Evolutionary conservation across 169 alveolate species (phyloP).

Genomic region (Babesia microti): DNA sequence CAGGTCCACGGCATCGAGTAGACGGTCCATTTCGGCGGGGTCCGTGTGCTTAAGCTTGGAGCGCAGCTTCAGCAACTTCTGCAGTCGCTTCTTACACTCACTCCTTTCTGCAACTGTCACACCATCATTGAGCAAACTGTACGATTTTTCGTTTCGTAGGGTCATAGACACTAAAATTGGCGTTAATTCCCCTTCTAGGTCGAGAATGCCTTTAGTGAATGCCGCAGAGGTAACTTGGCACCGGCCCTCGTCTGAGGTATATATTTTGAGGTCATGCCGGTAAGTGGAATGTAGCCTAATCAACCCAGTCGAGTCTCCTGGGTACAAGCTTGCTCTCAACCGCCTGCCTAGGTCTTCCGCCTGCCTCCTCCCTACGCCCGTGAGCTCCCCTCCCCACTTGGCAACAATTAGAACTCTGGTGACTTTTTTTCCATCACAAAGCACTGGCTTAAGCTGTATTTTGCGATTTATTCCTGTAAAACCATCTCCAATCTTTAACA

Average conservation of each 20-base stretch:
- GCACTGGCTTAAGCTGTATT: slow-evolving; percentile 80
- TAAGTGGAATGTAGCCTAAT: slow-evolving; percentile 91
- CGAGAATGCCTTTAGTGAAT: slow-evolving; percentile 91
- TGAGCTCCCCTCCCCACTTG: slow-evolving; percentile 98
- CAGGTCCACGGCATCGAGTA: no score
- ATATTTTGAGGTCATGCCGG: slow-evolving; percentile 94
- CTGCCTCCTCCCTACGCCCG: slow-evolving; percentile 85
- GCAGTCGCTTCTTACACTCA: slow-evolving; percentile 38
- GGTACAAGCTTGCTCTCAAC: slow-evolving; percentile 77
- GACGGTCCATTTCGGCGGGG: slow-evolving; percentile 15
- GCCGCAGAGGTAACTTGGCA: slow-evolving; percentile 97
- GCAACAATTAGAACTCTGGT: slow-evolving; percentile 79
- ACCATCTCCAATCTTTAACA: slow-evolving; percentile 82
- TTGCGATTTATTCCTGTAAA: slow-evolving; percentile 91
- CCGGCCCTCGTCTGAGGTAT: slow-evolving; percentile 94
- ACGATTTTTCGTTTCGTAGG: slow-evolving; percentile 57
- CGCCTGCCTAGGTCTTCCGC: slow-evolving; percentile 82
- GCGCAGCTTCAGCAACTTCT: slow-evolving; percentile 25
- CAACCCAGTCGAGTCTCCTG: slow-evolving; percentile 86
- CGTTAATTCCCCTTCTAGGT: slow-evolving; percentile 90
- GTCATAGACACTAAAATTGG: slow-evolving; percentile 92
- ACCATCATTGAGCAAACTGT: slow-evolving; percentile 52
- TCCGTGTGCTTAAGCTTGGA: slow-evolving; percentile 25
- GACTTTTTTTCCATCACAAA: slow-evolving; percentile 34
- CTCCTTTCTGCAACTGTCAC: slow-evolving; percentile 43